These are phyloP conservation scores for Syzygium aromaticum DNA, from an alignment of 345 rosid species.

Conservation along the genomic window DNA sequence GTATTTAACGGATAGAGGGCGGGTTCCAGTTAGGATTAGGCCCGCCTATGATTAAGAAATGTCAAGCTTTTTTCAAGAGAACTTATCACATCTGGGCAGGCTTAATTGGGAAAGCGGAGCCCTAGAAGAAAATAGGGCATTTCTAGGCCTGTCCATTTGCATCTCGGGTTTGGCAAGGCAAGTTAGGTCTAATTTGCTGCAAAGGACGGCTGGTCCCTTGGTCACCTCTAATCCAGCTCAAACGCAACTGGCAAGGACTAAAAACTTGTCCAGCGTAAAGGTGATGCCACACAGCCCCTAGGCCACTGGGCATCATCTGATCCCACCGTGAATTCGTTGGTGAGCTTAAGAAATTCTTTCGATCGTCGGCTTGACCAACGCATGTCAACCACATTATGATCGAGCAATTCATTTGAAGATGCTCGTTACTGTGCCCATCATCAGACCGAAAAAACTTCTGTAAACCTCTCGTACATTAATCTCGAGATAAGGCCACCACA, in stretches of 20 bases:
- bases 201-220: neutral
- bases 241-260: neutral
- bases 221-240: neutral
- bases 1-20: neutral
- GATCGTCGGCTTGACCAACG: neutral
- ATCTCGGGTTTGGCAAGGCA: neutral
- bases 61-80: neutral
- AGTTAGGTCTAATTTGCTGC: neutral
- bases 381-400: neutral
- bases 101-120: neutral
- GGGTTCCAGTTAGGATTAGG: neutral
- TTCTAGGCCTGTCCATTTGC: neutral
- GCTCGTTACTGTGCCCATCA: neutral
- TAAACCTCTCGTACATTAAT: too few species aligned
- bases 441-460: neutral
- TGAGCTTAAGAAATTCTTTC: neutral
- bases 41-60: accelerated
- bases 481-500: too few species aligned
- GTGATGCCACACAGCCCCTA: neutral
- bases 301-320: neutral
- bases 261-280: neutral
- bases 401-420: neutral
- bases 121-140: neutral
- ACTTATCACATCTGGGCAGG: neutral
- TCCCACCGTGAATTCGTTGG: neutral